Base-by-base conservation (phyloP, 495 filamentous ascomycete species). In the Trichoderma erinaceum region DNA sequence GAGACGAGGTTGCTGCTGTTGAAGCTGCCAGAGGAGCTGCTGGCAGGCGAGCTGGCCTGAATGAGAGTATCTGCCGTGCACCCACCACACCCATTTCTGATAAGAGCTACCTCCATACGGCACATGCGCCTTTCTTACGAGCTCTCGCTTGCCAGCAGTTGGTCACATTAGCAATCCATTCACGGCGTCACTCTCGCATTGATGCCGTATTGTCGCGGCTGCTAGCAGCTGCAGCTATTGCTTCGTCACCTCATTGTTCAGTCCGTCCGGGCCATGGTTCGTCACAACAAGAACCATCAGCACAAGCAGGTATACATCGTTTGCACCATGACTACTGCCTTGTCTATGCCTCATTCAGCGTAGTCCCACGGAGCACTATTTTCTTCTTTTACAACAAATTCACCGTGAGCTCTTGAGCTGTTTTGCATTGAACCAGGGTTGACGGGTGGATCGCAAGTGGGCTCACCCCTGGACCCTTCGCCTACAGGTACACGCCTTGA, bases 371-470 rank as follows among this genome's bases (percentile, higher is more conserved):
- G 43, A 46, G 18, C 43, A 46, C 3, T 56, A 56, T n/a, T 25
- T n/a, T n/a, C 5, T 56, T n/a, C n/a, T 56, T 11, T 21, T 56
- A 56, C n/a, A 25, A 10, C 8, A 46, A 56, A 56, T 56, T 56
- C 50, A 25, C 50, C 50, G 50, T n/a, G 25, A 32, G 27, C 23
- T 12, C 11, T 61, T 61, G 27, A 61, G 56, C 56, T 61, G 56
- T 61, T 61, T 61, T 61, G 56, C 56, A 61, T 61, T 61, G 56
- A 61, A 61, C 56, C 23, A 61, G 56, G 56, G 56, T 61, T 32
- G 16, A 4, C 27, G 56, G 16, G 56, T 61, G 56, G 56, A 61
- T 61, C 56, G 27, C 27, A 16, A 18, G 56, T 61, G 56, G 56
- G 27, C 56, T 61, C 56, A 32, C 56, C 56, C 56, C 56, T 61